Percentiles rank a stretch among this genome's conserved stretches.
Conservation (phyloP, 208 protist genomes). For the Naegleria lovaniensis region DNA sequence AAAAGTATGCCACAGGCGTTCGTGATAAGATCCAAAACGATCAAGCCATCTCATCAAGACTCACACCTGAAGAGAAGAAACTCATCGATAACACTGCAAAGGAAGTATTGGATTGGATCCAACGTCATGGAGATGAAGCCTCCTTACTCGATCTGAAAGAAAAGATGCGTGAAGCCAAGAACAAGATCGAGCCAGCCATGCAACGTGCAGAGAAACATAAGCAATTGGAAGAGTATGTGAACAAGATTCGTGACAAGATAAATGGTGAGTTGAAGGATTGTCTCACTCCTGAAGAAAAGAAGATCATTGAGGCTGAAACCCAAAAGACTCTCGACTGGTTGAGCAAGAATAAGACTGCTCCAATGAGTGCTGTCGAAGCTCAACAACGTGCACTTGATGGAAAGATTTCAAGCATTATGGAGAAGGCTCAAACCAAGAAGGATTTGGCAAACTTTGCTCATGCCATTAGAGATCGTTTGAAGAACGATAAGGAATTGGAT, state of each 20-base stretch:
- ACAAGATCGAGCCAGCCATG: not conserved
- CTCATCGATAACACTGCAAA: not conserved
- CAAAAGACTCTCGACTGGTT: slow-evolving; percentile 63
- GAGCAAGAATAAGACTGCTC: slow-evolving; percentile 64
- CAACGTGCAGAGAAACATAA: not conserved
- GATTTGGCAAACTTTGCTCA: not conserved
- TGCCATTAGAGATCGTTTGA: not conserved
- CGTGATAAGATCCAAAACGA: not conserved
- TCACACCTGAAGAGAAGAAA: not conserved
- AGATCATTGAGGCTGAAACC: slow-evolving; percentile 54
- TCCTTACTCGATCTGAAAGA: not conserved
- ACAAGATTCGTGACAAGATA: not conserved
- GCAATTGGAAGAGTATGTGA: not conserved
- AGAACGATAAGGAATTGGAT: not conserved
- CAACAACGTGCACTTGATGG: slow-evolving; percentile 79
- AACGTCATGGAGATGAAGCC: not conserved
- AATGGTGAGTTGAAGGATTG: slow-evolving; percentile 42
- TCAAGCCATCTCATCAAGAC: not conserved
- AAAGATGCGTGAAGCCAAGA: not conserved
- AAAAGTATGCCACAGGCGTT: not conserved
- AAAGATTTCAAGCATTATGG: slow-evolving; percentile 86
- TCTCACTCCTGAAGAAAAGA: slow-evolving; percentile 20
- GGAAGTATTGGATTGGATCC: not conserved
- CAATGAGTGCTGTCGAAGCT: slow-evolving; percentile 84
- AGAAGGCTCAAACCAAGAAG: not conserved